Evolutionary conservation across 2,329 filamentous ascomycete species (phyloP), one percentile per base, ranked within the genome.

Genomic region (Byssothecium circinans): DNA sequence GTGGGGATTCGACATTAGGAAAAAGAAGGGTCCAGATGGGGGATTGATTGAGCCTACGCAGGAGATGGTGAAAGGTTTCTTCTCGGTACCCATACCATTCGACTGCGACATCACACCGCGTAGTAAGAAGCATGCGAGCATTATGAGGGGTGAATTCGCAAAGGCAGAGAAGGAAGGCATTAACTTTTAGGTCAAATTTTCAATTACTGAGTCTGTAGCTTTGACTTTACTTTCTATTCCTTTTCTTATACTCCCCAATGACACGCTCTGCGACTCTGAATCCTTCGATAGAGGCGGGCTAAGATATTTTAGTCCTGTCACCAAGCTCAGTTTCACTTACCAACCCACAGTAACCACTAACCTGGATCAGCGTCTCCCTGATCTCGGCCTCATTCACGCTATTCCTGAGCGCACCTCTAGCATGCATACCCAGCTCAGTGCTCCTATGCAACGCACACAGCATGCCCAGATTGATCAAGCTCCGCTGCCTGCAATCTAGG

Each of bases 401-500:
- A 55, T 85, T 85, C 52, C 78, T 82, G 54, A 81, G 64, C 1
- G 82, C 82, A 0, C 82, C 82, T 34, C 80, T 71, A 12, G 82
- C 74, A 63, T 85, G 82, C 17, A 81, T 74, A 0, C 71, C 81
- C 50, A 85, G 66, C 58, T 85, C 83, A 0, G 77, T 75, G 11
- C 68, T 70, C 5, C 78, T 71, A 57, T 83, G 83, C 53, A 83
- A 70, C 4, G 80, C 80, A 57, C 77, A 79, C 30, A 85, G 68
- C 77, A 86, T 83, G 20, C 77, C 81, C 23, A 85, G 77, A 58
- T 84, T 84, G 23, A 85, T 67, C 45, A 85, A 78, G 41, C 82
- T 76, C 50, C 80, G 76, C 41, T 59, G 56, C 48, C 58, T 56
- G 6, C 48, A 23, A 14, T 49, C 39, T 14, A 57, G 30, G 0